Conservation (phyloP, 805 yeast genomes). For the Pichia sporocuriosa region DNA sequence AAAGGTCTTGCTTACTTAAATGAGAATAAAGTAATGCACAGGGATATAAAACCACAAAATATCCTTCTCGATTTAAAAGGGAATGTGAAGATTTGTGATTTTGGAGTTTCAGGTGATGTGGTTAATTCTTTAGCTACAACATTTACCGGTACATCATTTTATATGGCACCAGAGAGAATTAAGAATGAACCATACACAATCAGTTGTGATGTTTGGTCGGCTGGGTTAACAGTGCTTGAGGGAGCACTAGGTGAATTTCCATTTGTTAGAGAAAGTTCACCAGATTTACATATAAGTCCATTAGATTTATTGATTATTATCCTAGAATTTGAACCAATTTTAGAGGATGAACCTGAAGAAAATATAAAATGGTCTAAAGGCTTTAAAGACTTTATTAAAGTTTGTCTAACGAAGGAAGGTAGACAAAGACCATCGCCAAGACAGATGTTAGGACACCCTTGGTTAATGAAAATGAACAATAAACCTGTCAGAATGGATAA, state of each 20-base stretch:
- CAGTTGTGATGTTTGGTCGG: conserved; percentile 93
- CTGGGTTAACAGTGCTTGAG: conserved; percentile 86
- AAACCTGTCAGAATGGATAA: conserved; percentile 78
- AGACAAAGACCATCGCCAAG: conserved; percentile 83
- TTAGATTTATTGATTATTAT: conserved; percentile 80
- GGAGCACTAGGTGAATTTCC: conserved; percentile 94
- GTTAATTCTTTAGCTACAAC: conserved; percentile 94
- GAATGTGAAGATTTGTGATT: conserved; percentile 88
- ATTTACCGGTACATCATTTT: conserved; percentile 93
- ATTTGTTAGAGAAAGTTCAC: conserved; percentile 35
- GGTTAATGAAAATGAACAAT: conserved; percentile 74
- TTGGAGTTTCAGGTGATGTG: conserved; percentile 96
- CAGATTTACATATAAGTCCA: conserved; percentile 54
- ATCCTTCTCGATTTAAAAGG: conserved; percentile 72
- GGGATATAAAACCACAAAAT: conserved; percentile 96
- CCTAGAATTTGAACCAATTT: conserved; percentile 72
- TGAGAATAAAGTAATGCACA: conserved; percentile 79
- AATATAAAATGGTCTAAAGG: conserved; percentile 77
- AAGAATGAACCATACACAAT: conserved; percentile 94
- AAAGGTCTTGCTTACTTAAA: conserved; percentile 83
- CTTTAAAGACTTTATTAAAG: conserved; percentile 74
- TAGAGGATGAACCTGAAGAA: conserved; percentile 69
- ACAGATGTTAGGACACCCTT: conserved; percentile 90
- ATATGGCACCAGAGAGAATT: conserved; percentile 98
- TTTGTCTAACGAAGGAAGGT: conserved; percentile 76